Base-by-base conservation (phyloP, 345 rosid genomes). In the Populus ilicifolia region DNA sequence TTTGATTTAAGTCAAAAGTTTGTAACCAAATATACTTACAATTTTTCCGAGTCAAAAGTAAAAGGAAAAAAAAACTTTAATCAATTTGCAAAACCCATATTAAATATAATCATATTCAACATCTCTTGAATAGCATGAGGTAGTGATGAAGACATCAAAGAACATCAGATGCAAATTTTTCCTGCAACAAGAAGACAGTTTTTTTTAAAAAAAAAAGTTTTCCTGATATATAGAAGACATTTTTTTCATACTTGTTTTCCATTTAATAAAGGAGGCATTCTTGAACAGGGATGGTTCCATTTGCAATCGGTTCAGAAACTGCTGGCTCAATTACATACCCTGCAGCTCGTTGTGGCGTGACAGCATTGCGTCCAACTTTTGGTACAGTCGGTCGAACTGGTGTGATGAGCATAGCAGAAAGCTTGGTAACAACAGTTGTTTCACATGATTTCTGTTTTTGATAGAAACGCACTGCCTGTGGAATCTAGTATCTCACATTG, bases 231-330 rank as follows among this genome's bases (percentile, higher is more conserved):
- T 5, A 30, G 8, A 56, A 33, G n/a, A 13, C 38, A n/a, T 29
- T 46, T 59, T 74, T 61, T 71, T 39, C 43, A 36, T 68, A 23
- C 50, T 27, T 10, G n/a, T 62, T 71, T 69, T 25, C 33, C n/a
- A 43, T 50, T 20, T 67, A 25, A 71, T 25, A 66, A 56, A 9
- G 23, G 27, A 39, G 2, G 30, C 21, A 12, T 65, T 52, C 38
- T 71, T 65, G 29, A 69, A 69, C 81, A 88, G 95, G 97, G 62
- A 87, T 94, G 92, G 90, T 92, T 71, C 98, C 96, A 12, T 92
- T 94, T 89, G 94, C 98, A 62, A 90, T 94, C 86, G 98, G 97
- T 78, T 94, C 97, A 3, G 97, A 94, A 85, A 92, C 97, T 67
- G 93, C 94, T 69, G 97, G 98, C 52, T 94, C 98, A 70, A 87